phyloP scores from a whole-genome alignment of 176 grass and related monocot genomes.

The Thinopyrum elongatum region DNA sequence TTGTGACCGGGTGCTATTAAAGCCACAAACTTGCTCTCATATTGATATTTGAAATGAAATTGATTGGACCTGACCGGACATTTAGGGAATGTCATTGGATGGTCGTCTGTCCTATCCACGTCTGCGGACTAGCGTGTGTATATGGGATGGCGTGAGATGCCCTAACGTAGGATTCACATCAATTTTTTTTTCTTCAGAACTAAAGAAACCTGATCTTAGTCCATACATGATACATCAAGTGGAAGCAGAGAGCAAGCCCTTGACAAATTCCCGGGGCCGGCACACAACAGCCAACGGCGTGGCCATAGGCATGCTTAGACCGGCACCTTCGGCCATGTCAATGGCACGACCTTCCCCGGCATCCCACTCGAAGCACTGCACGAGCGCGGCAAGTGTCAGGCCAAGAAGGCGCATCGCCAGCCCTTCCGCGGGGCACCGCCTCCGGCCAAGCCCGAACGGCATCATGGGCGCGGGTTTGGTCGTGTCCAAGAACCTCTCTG shows the following conservation, averaged over 20 bases:
- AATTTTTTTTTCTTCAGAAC: too few species aligned
- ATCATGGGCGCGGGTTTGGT: slow-evolving; percentile 25
- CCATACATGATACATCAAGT: background rate
- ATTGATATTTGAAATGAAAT: too few species aligned
- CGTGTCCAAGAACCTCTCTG: slow-evolving; percentile 50
- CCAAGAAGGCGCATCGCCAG: slow-evolving; percentile 39
- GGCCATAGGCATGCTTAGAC: slow-evolving; percentile 28
- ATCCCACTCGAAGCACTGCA: slow-evolving; percentile 74
- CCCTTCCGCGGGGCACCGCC: slow-evolving; percentile 57
- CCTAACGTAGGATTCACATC: too few species aligned
- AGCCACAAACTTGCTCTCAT: too few species aligned
- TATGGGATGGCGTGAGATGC: too few species aligned
- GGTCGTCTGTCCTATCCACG: too few species aligned
- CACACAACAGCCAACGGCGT: slow-evolving; percentile 25
- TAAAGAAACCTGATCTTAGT: background rate
- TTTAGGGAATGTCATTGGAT: too few species aligned
- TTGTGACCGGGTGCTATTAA: too few species aligned
- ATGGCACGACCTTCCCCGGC: background rate
- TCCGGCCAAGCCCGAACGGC: slow-evolving; percentile 60
- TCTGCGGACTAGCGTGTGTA: too few species aligned
- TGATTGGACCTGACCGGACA: too few species aligned
- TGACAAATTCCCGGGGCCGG: slow-evolving; percentile 10
- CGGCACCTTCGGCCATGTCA: slow-evolving; percentile 47
- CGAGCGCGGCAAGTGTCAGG: slow-evolving; percentile 34
- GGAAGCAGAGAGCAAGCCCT: background rate